phyloP scores from a whole-genome alignment of 768 basidiomycete genomes.

The Pleurotus tuber-regium region DNA sequence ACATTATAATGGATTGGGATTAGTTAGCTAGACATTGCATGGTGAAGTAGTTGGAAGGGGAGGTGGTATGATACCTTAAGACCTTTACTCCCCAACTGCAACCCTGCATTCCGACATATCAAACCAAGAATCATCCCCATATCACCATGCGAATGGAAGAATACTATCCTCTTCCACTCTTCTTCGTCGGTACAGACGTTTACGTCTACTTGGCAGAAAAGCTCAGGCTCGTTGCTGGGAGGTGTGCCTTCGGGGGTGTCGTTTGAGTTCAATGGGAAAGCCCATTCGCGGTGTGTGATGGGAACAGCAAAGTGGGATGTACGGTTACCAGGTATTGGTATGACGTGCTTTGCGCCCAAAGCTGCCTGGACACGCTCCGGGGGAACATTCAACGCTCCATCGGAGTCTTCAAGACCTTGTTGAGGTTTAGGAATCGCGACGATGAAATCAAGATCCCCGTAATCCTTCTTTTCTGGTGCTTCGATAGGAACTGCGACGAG shows the following conservation, averaged over 20 bases:
- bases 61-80: slow-evolving; percentile 44
- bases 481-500: slow-evolving; percentile 56
- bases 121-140: slow-evolving; percentile 68
- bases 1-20: no score
- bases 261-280: slow-evolving; percentile 20
- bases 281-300: slow-evolving; percentile 38
- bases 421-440: slow-evolving; percentile 42
- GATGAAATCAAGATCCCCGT: slow-evolving; percentile 71
- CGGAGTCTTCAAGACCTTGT: slow-evolving; percentile 12
- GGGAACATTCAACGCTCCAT: slow-evolving; percentile 25
- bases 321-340: slow-evolving; percentile 47
- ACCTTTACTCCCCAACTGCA: slow-evolving; percentile 51
- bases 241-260: no score
- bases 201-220: slow-evolving; percentile 53
- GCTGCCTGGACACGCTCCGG: slow-evolving; percentile 34
- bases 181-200: slow-evolving; percentile 50
- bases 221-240: background rate
- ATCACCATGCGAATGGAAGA: slow-evolving; percentile 69
- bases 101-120: slow-evolving; percentile 47
- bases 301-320: slow-evolving; percentile 66
- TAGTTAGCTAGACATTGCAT: no score
- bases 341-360: slow-evolving; percentile 47
- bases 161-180: slow-evolving; percentile 48
- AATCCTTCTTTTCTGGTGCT: slow-evolving; percentile 60
- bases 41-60: background rate